Percentiles rank a stretch among this genome's conserved stretches.
Evolutionary conservation across 2,329 filamentous ascomycete genomes (phyloP).

Genomic region (Aureobasidium sp.): DNA sequence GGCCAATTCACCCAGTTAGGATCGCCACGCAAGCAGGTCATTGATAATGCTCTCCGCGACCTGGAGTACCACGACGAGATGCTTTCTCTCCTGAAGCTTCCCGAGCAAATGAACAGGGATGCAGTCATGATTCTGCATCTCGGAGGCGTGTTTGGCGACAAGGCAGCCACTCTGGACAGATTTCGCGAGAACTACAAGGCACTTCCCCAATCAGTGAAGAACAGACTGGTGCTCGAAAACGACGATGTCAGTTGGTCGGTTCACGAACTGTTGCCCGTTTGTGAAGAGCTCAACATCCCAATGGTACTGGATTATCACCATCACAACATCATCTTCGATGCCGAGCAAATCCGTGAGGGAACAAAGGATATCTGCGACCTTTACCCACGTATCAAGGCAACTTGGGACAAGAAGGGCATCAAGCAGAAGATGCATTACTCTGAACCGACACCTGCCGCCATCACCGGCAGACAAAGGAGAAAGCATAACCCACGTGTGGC

Average conservation of each 20-base stretch:
- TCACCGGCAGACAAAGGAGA: slow-evolving; percentile 69
- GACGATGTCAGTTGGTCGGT: slow-evolving; percentile 92
- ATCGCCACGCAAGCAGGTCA: slow-evolving; percentile 70
- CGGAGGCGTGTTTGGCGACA: slow-evolving; percentile 86
- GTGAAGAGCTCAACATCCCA: slow-evolving; percentile 90
- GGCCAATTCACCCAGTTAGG: slow-evolving; percentile 91
- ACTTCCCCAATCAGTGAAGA: slow-evolving; percentile 64
- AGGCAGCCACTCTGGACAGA: slow-evolving; percentile 66
- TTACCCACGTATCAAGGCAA: slow-evolving; percentile 70
- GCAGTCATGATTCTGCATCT: slow-evolving; percentile 94
- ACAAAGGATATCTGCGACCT: slow-evolving; percentile 72
- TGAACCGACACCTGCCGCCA: slow-evolving; percentile 67
- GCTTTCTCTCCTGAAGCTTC: slow-evolving; percentile 67
- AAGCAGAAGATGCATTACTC: slow-evolving; percentile 97
- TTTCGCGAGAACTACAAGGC: slow-evolving; percentile 68
- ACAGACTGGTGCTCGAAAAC: slow-evolving; percentile 81
- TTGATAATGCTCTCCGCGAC: slow-evolving; percentile 70
- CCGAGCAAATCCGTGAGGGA: slow-evolving; percentile 66
- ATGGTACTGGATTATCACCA: slow-evolving; percentile 91
- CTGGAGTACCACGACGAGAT: slow-evolving; percentile 84
- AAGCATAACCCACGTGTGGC: slow-evolving; percentile 79
- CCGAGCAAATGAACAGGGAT: slow-evolving; percentile 70
- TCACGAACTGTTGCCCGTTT: slow-evolving; percentile 81
- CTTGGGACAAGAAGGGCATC: slow-evolving; percentile 78
- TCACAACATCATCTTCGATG: slow-evolving; percentile 87